Evolutionary conservation across 371 early-diverging fungal genomes (phyloP).

Genomic region (Mortierella sp.): DNA sequence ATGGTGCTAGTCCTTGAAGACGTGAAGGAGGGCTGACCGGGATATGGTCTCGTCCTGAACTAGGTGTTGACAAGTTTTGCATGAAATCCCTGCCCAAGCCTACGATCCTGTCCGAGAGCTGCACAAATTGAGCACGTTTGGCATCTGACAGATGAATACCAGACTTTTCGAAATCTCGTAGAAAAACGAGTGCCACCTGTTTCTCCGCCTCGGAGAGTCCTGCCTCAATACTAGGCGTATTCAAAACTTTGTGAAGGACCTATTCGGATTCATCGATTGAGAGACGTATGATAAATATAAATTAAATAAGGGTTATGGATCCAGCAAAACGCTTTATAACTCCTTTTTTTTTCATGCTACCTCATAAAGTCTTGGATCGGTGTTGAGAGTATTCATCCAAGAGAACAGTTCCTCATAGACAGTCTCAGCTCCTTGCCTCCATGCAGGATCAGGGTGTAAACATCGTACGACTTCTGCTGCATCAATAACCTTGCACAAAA

Average conservation of each 20-base stretch:
- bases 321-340: neutral
- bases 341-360: constrained; percentile 57
- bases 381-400: constrained; percentile 94
- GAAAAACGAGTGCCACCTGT: constrained; percentile 84
- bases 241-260: constrained; percentile 76
- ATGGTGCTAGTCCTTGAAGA: constrained; percentile 46
- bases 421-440: constrained; percentile 82
- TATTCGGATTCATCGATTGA: too few relatives aligned
- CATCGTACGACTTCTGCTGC: constrained; percentile 93
- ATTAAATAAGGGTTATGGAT: too few relatives aligned
- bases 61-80: constrained; percentile 53
- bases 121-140: constrained; percentile 81
- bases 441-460: constrained; percentile 83
- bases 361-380: constrained; percentile 85
- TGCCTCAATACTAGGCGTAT: constrained; percentile 65
- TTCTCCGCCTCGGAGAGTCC: constrained; percentile 77
- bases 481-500: constrained; percentile 92
- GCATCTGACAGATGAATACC: constrained; percentile 88
- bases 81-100: constrained; percentile 83
- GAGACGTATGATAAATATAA: too few relatives aligned
- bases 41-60: constrained; percentile 48
- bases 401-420: constrained; percentile 82
- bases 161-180: constrained; percentile 94
- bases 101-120: constrained; percentile 85
- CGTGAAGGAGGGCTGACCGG: constrained; percentile 51